Evolutionary conservation across 2,329 filamentous ascomycete genomes (phyloP).

Genomic region (Colletotrichum orbiculare): DNA sequence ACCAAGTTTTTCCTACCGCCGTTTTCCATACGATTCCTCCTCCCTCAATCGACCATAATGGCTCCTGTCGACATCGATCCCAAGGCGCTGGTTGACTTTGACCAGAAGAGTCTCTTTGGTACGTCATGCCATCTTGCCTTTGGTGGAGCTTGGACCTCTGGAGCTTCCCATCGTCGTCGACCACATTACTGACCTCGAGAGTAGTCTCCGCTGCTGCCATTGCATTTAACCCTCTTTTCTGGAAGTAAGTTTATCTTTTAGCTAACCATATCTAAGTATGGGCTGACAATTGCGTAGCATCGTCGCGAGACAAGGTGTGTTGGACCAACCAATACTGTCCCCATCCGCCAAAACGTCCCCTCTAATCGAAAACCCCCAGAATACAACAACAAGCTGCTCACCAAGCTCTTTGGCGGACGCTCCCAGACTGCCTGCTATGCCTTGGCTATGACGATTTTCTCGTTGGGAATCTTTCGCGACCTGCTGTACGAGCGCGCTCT

Average conservation of each 20-base stretch:
- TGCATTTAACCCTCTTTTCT: conserved; percentile 97
- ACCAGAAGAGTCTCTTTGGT: conserved; percentile 75
- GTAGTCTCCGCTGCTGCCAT: conserved; percentile 85
- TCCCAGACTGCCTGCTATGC: conserved; percentile 86
- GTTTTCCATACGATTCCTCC: not conserved
- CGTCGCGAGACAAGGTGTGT: conserved; percentile 81
- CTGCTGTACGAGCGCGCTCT: conserved; percentile 88
- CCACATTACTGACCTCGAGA: conserved; percentile 35
- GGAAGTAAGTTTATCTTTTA: conserved; percentile 80
- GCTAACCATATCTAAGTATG: conserved; percentile 26
- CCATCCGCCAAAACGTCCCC: not conserved
- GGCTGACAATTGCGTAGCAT: conserved; percentile 67
- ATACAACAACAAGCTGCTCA: conserved; percentile 90
- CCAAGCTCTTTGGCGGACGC: conserved; percentile 84
- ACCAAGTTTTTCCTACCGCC: not conserved
- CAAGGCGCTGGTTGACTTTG: conserved; percentile 69
- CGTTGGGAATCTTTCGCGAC: conserved; percentile 89
- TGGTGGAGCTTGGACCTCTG: conserved; percentile 29
- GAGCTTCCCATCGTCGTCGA: conserved; percentile 12
- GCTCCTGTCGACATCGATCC: conserved; percentile 47
- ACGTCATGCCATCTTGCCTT: conserved; percentile 47
- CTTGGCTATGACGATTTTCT: conserved; percentile 90
- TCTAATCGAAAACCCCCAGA: conserved; percentile 63
- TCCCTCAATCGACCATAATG: conserved; percentile 46
- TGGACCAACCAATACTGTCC: not conserved